Evolutionary conservation across 1,284 basidiomycete species (phyloP).

Genomic region (Ceratobasidium sp.): DNA sequence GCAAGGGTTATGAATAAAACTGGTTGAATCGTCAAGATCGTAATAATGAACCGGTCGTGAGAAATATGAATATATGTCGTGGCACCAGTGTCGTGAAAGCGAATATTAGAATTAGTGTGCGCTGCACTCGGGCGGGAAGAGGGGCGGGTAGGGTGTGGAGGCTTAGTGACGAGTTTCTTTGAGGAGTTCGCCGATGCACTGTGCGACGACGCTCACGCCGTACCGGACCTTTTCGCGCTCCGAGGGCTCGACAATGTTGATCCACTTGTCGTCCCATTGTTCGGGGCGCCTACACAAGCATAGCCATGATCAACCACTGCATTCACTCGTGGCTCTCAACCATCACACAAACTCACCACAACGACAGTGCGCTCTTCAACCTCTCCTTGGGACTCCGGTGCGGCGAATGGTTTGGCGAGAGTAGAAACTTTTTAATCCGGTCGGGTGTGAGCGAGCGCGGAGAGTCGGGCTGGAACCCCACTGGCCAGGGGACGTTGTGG

Average conservation of each 20-base stretch:
- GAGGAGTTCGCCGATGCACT: slow-evolving; percentile 39
- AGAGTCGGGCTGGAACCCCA: slow-evolving; percentile 43
- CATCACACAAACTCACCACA: slow-evolving; percentile 28
- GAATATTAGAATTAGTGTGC: slow-evolving; percentile 22
- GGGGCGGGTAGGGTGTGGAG: background rate
- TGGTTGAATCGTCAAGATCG: slow-evolving; percentile 22
- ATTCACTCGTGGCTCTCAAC: background rate
- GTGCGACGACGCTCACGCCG: slow-evolving; percentile 35
- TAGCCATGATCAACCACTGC: background rate
- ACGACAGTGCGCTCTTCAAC: slow-evolving; percentile 35
- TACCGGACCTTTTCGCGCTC: slow-evolving; percentile 43
- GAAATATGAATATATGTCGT: background rate
- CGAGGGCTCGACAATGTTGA: slow-evolving; percentile 35
- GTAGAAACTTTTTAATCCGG: slow-evolving; percentile 32
- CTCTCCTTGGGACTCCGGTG: slow-evolving; percentile 35
- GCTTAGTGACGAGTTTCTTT: slow-evolving; percentile 19
- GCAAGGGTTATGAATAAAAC: too few relatives aligned
- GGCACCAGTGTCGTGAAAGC: slow-evolving; percentile 32
- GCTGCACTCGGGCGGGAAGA: slow-evolving; percentile 13
- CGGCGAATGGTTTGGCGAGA: slow-evolving; percentile 33
- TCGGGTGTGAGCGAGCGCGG: slow-evolving; percentile 31
- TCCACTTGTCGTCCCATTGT: slow-evolving; percentile 43
- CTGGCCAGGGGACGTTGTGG: slow-evolving; percentile 44
- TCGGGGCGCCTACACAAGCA: slow-evolving; percentile 32
- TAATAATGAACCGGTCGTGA: background rate